A percentile compares a stretch with the other conserved stretches of the same genome.
Conservation (phyloP, 2,329 filamentous ascomycete species). For the Nemania sp. region DNA sequence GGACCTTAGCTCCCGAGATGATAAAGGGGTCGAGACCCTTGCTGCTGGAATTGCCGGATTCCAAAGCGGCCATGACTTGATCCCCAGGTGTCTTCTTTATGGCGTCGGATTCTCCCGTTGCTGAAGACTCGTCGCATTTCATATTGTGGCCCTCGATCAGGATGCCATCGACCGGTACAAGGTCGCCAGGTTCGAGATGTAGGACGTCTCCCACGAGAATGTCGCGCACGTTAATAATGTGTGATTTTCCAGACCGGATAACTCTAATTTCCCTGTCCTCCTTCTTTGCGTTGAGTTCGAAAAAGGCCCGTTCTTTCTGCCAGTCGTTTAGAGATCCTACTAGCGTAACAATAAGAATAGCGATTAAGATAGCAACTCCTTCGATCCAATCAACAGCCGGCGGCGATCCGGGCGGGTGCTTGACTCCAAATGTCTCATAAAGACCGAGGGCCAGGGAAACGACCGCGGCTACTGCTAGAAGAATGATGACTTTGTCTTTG, state of each 20-base stretch:
- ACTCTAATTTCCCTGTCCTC: conserved; percentile 65
- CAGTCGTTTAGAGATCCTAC: conserved; percentile 65
- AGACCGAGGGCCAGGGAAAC: conserved; percentile 71
- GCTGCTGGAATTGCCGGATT: conserved; percentile 51
- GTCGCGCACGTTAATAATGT: conserved; percentile 64
- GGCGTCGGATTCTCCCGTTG: conserved; percentile 70
- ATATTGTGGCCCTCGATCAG: conserved; percentile 66
- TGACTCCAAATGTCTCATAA: conserved; percentile 63
- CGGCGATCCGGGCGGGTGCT: conserved; percentile 46
- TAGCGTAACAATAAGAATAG: conserved; percentile 63
- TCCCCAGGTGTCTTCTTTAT: conserved; percentile 66
- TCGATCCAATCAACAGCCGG: conserved; percentile 63
- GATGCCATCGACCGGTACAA: conserved; percentile 68
- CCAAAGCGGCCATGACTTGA: conserved; percentile 60
- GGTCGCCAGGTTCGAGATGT: conserved; percentile 68
- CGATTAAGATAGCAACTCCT: conserved; percentile 63
- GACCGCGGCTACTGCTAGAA: conserved; percentile 68
- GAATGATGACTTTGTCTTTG: conserved; percentile 73
- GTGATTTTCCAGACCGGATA: conserved; percentile 64
- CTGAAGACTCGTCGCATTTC: conserved; percentile 71
- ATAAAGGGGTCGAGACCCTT: conserved; percentile 65
- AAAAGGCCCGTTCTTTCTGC: conserved; percentile 65
- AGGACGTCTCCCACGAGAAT: conserved; percentile 68
- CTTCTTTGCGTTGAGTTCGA: conserved; percentile 60
- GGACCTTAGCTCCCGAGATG: conserved; percentile 59